Percentiles rank a stretch among this genome's conserved stretches.
Conservation (phyloP, 2,329 filamentous ascomycete genomes). For the Acrocalymma vagum region DNA sequence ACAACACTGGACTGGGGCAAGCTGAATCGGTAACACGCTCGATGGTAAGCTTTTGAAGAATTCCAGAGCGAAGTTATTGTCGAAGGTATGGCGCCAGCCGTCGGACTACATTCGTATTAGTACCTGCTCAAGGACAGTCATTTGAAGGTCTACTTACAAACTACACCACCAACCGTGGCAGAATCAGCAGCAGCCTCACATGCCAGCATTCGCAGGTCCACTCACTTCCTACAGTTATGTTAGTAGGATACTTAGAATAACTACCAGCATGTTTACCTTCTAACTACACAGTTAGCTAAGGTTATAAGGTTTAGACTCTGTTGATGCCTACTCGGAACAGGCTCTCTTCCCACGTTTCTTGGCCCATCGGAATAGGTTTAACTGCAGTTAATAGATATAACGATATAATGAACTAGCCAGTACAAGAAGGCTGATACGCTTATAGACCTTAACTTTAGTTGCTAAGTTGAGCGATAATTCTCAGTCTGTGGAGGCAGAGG, state of each 20-base stretch:
- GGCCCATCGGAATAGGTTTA: slow-evolving; percentile 7
- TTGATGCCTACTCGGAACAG: slow-evolving; percentile 7
- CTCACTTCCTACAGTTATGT: slow-evolving; percentile 12
- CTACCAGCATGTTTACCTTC: too few relatives aligned
- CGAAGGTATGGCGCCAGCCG: slow-evolving; percentile 4
- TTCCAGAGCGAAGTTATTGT: slow-evolving; percentile 6
- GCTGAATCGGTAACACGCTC: slow-evolving; percentile 3
- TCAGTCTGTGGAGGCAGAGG: too few relatives aligned
- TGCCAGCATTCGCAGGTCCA: slow-evolving; percentile 8
- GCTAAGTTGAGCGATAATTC: too few relatives aligned
- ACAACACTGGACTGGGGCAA: slow-evolving; percentile 8
- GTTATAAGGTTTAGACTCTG: slow-evolving; percentile 5
- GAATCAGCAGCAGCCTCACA: slow-evolving; percentile 7
- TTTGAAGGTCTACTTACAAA: slow-evolving; percentile 4
- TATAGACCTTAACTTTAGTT: too few relatives aligned
- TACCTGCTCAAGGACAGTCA: neutral
- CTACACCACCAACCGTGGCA: slow-evolving; percentile 12
- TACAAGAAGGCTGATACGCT: too few relatives aligned
- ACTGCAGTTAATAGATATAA: slow-evolving; percentile 11
- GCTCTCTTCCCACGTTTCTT: slow-evolving; percentile 9
- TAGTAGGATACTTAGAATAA: too few relatives aligned
- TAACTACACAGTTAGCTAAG: slow-evolving; percentile 7
- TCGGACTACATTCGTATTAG: slow-evolving; percentile 7
- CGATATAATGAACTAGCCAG: slow-evolving; percentile 6
- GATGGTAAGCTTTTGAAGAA: slow-evolving; percentile 5